Conservation (phyloP, 2,329 filamentous ascomycete species). For the Fusarium tricinctum region DNA sequence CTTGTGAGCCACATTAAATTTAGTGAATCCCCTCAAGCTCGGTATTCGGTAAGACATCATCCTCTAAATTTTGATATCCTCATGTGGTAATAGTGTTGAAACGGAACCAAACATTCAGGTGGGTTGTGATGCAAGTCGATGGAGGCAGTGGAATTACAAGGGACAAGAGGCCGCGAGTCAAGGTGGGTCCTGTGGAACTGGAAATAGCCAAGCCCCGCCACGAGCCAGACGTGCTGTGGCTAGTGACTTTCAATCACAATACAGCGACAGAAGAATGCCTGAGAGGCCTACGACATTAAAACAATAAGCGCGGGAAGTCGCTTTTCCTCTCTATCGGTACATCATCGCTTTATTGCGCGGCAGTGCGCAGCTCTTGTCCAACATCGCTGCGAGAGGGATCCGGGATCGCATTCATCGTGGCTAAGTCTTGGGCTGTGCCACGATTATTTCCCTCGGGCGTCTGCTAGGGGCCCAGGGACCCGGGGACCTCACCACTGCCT, state of each 20-base stretch:
- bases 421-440: slow-evolving; percentile 47
- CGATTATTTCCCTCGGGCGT: slow-evolving; percentile 33
- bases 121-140: slow-evolving; percentile 37
- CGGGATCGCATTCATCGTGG: slow-evolving; percentile 41
- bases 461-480: slow-evolving; percentile 14
- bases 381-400: slow-evolving; percentile 19
- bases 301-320: slow-evolving; percentile 27
- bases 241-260: slow-evolving; percentile 15
- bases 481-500: slow-evolving; percentile 53
- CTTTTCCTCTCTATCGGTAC: neutral
- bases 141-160: slow-evolving; percentile 42
- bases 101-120: slow-evolving; percentile 26
- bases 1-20: slow-evolving; percentile 10
- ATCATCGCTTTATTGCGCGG: slow-evolving; percentile 19
- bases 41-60: slow-evolving; percentile 5
- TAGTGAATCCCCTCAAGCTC: neutral
- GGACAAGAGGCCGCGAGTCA: slow-evolving; percentile 46
- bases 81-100: slow-evolving; percentile 32
- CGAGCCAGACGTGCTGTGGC: slow-evolving; percentile 26
- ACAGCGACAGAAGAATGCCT: neutral
- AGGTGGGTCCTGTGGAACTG: slow-evolving; percentile 38
- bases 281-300: slow-evolving; percentile 25
- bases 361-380: slow-evolving; percentile 35
- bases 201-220: slow-evolving; percentile 37
- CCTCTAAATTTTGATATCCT: slow-evolving; percentile 7